These are phyloP conservation scores for Cyberlindnera mycetangii DNA, from an alignment of 805 yeast genomes.

Conservation along the genomic window DNA sequence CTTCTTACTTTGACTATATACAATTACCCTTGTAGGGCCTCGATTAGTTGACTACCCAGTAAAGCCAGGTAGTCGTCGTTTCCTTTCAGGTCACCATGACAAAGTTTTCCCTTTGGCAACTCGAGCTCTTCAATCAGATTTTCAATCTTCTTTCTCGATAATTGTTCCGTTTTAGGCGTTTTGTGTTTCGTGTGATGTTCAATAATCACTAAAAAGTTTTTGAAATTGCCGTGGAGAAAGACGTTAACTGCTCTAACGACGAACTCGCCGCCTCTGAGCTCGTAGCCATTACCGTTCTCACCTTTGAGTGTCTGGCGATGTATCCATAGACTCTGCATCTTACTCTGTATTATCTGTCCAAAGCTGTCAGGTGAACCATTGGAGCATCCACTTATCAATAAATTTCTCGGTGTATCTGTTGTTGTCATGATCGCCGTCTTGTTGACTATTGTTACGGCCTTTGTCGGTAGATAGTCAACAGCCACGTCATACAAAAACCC, in stretches of 20 bases:
- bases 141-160: conserved; percentile 4
- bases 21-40: conserved; percentile 10
- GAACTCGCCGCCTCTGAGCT: conserved; percentile 40
- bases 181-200: conserved; percentile 11
- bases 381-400: conserved; percentile 48
- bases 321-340: conserved; percentile 68
- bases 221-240: conserved; percentile 69
- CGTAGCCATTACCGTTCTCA: conserved; percentile 69
- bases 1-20: not conserved
- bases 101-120: conserved; percentile 14
- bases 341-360: conserved; percentile 50
- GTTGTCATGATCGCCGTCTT: conserved; percentile 30
- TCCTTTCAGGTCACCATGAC: conserved; percentile 3
- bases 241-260: conserved; percentile 65
- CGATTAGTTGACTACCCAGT: conserved; percentile 12
- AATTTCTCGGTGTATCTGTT: conserved; percentile 26
- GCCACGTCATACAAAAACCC: conserved; percentile 16
- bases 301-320: conserved; percentile 68
- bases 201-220: conserved; percentile 53
- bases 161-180: not conserved
- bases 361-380: conserved; percentile 55
- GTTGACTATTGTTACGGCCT: conserved; percentile 21
- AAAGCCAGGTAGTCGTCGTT: conserved; percentile 6
- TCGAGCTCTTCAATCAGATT: conserved; percentile 8
- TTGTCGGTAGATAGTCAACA: conserved; percentile 19